Base-by-base conservation (phyloP, 2,329 filamentous ascomycete species). In the Arthrobotrys musiformis region DNA sequence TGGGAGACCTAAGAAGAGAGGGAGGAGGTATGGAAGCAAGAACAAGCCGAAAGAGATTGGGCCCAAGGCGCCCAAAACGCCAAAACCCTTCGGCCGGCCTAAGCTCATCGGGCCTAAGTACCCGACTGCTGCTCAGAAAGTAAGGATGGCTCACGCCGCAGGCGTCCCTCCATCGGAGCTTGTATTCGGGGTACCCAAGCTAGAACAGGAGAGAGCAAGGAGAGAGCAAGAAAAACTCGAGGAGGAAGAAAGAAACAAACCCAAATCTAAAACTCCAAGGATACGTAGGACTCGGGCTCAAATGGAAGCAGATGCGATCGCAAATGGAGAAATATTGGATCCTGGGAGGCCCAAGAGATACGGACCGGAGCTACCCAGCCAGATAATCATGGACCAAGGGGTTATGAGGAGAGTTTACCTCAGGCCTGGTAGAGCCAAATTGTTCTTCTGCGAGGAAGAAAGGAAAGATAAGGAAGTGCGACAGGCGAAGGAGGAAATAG, bases 141-240 rank as follows among this genome's bases (percentile, higher is more conserved):
- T n/a, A 1, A 40, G 8, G 6, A 42, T 70, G 30, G 67, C 67
- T 6, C 4, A 46, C n/a, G 22, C 22, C 22, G 56, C 50, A 28
- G 56, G 33, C 33, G 35, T 63, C 17, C 26, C 22, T 22, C 19
- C 48, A 5, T 28, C 15, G 4, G 66, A 70, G 2, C 54, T 70
- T 33, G 19, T 40, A 13, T 61, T 70, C 7, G 66, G 66, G 26
- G 22, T 52, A 30, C 40, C 66, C 8, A 70, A 70, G 33, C 15
- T 6, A 19, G 28, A 8, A 22, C 2, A 9, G 24, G 4, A 13
- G 1, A 13, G 44, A 5, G 6, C 19, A 7, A 13, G 37, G 15
- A 40, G 15, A 40, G 37, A 40, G 37, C 37, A 7, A 40, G 37
- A n/a, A 11, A 13, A 40, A 4, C 15, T 15, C 2, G 44, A 48